Percentiles rank a stretch among this genome's conserved stretches.
phyloP scores from a whole-genome alignment of 2,329 filamentous ascomycete genomes.

The Colletotrichum limetticola region DNA sequence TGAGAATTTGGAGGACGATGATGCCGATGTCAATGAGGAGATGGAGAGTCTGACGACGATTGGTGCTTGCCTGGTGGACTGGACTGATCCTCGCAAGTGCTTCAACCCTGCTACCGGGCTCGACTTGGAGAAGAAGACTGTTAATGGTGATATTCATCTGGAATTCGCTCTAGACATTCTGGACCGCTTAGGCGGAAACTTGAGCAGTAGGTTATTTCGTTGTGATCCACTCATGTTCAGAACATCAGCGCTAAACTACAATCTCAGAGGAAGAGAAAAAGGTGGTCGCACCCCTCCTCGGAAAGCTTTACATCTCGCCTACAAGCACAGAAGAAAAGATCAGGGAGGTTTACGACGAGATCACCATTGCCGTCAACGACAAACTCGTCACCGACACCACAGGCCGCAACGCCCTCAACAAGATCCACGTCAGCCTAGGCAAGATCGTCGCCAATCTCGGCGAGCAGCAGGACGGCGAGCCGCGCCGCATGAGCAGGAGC shows the following conservation, averaged over 20 bases:
- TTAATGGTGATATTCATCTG: slow-evolving; percentile 83
- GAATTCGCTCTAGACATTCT: slow-evolving; percentile 82
- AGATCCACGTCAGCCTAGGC: slow-evolving; percentile 73
- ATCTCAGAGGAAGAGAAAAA: slow-evolving; percentile 85
- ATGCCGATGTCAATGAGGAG: slow-evolving; percentile 78
- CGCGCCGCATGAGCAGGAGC: slow-evolving; percentile 55
- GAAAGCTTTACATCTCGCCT: slow-evolving; percentile 83
- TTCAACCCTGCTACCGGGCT: slow-evolving; percentile 61
- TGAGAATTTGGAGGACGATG: slow-evolving; percentile 79
- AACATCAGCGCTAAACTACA: slow-evolving; percentile 42
- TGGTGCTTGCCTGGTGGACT: slow-evolving; percentile 87
- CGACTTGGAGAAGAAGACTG: slow-evolving; percentile 70
- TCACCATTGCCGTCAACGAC: slow-evolving; percentile 72
- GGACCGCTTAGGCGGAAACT: slow-evolving; percentile 74
- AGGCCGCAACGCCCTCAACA: slow-evolving; percentile 73
- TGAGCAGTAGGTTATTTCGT: slow-evolving; percentile 68
- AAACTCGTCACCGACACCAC: slow-evolving; percentile 69
- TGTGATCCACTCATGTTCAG: neutral
- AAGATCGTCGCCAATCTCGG: slow-evolving; percentile 74
- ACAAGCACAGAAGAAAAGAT: slow-evolving; percentile 70
- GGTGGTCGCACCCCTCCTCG: slow-evolving; percentile 78
- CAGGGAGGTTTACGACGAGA: slow-evolving; percentile 65
- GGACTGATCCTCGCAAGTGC: slow-evolving; percentile 92
- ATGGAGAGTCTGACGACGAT: slow-evolving; percentile 84
- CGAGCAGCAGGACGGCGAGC: slow-evolving; percentile 51